Evolutionary conservation across 148 eudicot species (phyloP), one percentile per base, ranked within the genome.

Genomic region (Silene latifolia): DNA sequence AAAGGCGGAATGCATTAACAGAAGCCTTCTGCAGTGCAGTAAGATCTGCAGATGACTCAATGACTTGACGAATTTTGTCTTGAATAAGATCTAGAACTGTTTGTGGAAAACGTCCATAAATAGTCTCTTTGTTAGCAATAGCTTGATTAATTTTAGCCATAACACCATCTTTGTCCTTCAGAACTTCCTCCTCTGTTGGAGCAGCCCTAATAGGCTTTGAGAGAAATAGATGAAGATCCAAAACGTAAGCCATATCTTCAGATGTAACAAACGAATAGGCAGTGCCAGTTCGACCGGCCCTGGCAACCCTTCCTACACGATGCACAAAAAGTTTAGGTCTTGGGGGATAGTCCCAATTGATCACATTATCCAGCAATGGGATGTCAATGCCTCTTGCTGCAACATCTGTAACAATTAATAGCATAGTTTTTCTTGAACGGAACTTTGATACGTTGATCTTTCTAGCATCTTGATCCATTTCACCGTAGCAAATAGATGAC

Each of bases 321-420:
- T 95, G 99, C 76, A 95, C 92, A 83, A 95, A 95, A 62, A 95
- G 84, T 80, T 95, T 95, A 6, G 99, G 97, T 80, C 81, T 95
- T 18, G 92, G 85, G 20, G 97, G 94, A 48, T 90, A 95, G 35
- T 95, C 99, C 90, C 89, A 92, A 59, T 90, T 95, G 25, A 95
- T 83, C 35, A 95, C 98, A 87, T 90, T 92, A 72, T 95, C 99
- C 79, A 95, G 96, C 83, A 95, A 82, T 18, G 99, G 99, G 66
- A 95, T 95, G 74, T 95, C 99, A 76, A 95, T 88, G 71, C 99
- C 99, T 82, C 99, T 87, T 57, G 94, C 91, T 47, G 99, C 99
- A 80, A 95, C 83, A 87, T 95, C 98, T 18, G 99, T 95, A 70
- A 92, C 98, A 77, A 95, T 87, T 73, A 95, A 81, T 72, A 92